Base-by-base conservation (phyloP, 2,329 filamentous ascomycete species). In the Penicillium sp. region DNA sequence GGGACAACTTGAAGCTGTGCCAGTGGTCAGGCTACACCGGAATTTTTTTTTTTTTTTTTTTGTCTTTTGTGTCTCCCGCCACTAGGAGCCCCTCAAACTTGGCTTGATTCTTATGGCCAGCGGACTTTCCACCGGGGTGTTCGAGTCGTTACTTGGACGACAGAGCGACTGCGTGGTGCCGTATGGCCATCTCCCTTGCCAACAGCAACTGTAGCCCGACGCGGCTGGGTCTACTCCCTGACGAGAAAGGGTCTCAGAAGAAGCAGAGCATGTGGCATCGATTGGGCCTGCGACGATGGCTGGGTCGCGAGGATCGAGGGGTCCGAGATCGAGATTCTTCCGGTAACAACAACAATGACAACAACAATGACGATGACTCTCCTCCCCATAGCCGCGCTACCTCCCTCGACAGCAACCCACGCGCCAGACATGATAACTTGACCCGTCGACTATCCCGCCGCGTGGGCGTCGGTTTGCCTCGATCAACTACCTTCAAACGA, bases 391-490 rank as follows among this genome's bases (percentile, higher is more conserved):
- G 48, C 39, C 59, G 59, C 34, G 51, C 50, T 21, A 29, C 60
- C 36, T 60, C 60, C 45, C 46, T 50, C 45, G 56, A 59, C 46
- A 52, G 21, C 46, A 52, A 47, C 44, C 46, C 48, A 20, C 58
- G 27, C 44, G 32, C 54, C 46, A 67, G 66, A 55, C 65, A 65
- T 51, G 62, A 65, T 47, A 68, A 66, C 13, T 57, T 74, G 26
- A 68, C 69, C 37, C 69, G 70, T 46, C 67, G 68, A 36, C 53
- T 73, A 39, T 69, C 71, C n/a, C 64, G 68, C 32, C 68, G 67
- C 36, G 89, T 91, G n/a, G 84, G 92, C 13, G 88, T 91, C 15
- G 87, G 88, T 13, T 75, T 96, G 30, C 90, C 91, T 32, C 84
- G 90, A 42, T 79, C 86, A 4, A 84, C 87, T 62, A 95, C 90